Evolutionary conservation across 768 basidiomycete species (phyloP).

Genomic region (Kwoniella europaea): DNA sequence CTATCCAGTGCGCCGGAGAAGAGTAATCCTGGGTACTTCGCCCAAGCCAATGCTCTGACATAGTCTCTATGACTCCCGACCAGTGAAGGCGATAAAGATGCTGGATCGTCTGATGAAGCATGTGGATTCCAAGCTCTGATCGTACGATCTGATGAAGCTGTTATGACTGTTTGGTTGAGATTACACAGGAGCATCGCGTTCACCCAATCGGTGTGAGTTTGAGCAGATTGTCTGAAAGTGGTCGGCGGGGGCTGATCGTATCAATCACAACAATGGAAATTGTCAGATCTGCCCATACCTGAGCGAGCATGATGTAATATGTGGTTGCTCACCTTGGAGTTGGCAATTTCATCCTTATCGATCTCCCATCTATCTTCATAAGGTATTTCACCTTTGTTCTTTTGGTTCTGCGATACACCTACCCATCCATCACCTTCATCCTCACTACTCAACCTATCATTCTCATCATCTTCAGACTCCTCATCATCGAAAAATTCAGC

Average conservation of each 20-base stretch:
- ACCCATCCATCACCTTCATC: conserved; percentile 46
- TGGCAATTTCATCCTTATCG: conserved; percentile 64
- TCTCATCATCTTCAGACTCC: conserved; percentile 69
- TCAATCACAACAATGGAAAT: conserved; percentile 39
- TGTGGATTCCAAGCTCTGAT: conserved; percentile 94
- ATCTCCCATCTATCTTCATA: conserved; percentile 81
- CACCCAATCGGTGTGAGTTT: conserved; percentile 93
- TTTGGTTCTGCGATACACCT: conserved; percentile 21
- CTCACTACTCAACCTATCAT: conserved; percentile 60
- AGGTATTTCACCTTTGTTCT: conserved; percentile 64
- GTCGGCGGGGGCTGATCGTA: conserved; percentile 59
- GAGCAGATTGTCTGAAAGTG: conserved; percentile 80
- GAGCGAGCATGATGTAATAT: conserved; percentile 1
- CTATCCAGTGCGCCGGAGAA: conserved; percentile 84
- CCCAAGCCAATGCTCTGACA: conserved; percentile 52
- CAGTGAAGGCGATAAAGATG: conserved; percentile 63
- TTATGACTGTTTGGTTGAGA: conserved; percentile 87
- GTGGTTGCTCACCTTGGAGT: conserved; percentile 58
- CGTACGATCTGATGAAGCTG: conserved; percentile 94
- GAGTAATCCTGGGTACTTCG: conserved; percentile 46
- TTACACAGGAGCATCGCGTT: conserved; percentile 93
- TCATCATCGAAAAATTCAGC: conserved; percentile 79
- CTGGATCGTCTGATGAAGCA: conserved; percentile 61
- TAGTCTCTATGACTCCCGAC: conserved; percentile 57
- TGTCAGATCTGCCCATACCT: not conserved